Conservation (phyloP, 441 rosid genomes). For the Croton setiger region DNA sequence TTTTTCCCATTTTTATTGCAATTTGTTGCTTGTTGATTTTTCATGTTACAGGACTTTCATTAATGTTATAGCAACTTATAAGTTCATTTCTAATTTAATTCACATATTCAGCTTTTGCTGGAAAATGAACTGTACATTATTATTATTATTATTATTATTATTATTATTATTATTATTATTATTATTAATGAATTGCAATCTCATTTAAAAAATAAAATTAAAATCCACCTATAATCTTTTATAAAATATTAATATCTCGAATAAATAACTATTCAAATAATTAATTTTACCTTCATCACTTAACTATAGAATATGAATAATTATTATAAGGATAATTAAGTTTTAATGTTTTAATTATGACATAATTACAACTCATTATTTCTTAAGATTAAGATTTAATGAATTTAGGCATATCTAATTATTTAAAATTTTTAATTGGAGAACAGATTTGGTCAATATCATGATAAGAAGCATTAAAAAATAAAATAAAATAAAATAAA, state of each 20-base stretch:
- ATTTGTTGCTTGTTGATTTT: constrained; percentile 28
- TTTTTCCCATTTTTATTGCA: constrained; percentile 23
- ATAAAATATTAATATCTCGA: too few relatives aligned
- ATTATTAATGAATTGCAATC: too few relatives aligned
- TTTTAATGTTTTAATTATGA: too few relatives aligned
- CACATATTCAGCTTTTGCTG: not conserved
- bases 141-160: not conserved
- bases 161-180: too few relatives aligned
- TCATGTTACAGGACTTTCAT: constrained; percentile 15
- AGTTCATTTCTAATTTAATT: constrained; percentile 1
- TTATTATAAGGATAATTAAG: too few relatives aligned
- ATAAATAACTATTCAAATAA: too few relatives aligned
- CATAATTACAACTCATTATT: too few relatives aligned
- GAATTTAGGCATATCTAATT: not conserved
- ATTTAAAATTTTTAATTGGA: not conserved
- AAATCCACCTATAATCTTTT: too few relatives aligned
- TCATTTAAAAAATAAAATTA: too few relatives aligned
- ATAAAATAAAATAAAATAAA: too few relatives aligned
- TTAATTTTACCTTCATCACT: too few relatives aligned
- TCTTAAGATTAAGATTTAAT: not conserved
- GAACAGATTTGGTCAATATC: not conserved
- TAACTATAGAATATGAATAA: too few relatives aligned
- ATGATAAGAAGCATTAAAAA: constrained; percentile 7
- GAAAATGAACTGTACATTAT: constrained; percentile 5
- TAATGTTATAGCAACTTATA: constrained; percentile 35